phyloP scores from a whole-genome alignment of 306 rosid species.

The Cicer bijugum region DNA sequence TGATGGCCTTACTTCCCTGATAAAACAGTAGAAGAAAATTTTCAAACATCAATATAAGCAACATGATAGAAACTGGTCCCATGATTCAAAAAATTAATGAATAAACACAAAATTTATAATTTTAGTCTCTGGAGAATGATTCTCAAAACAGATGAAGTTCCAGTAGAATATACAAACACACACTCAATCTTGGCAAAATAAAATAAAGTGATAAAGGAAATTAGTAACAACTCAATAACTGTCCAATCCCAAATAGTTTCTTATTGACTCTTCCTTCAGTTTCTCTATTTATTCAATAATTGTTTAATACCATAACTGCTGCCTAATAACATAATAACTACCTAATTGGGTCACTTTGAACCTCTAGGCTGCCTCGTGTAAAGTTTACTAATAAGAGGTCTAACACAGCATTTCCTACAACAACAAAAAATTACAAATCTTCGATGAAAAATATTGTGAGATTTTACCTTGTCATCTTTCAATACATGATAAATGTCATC shows the following conservation, averaged over 20 bases:
- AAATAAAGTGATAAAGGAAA: too few species aligned
- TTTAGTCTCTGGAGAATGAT: too few species aligned
- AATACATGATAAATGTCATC: slow-evolving; percentile 19
- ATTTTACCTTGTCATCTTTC: slow-evolving; percentile 12
- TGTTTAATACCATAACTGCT: background rate
- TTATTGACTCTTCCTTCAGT: background rate
- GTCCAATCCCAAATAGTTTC: background rate
- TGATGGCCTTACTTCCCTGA: slow-evolving; percentile 43
- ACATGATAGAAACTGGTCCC: too few species aligned
- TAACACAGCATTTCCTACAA: background rate
- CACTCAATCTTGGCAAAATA: too few species aligned
- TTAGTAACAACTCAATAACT: too few species aligned
- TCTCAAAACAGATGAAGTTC: too few species aligned
- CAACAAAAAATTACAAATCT: too few species aligned
- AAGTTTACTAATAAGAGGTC: background rate
- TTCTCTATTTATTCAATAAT: too few species aligned
- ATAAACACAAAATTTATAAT: too few species aligned
- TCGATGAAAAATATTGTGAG: too few species aligned
- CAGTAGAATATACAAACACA: too few species aligned
- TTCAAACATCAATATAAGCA: background rate
- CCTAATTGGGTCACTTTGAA: background rate
- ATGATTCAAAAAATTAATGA: too few species aligned
- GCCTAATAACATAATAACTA: background rate
- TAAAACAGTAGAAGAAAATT: background rate
- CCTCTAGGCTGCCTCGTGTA: background rate